These are phyloP conservation scores for Anthracocystis panici-leucophaei DNA, from an alignment of 1,284 basidiomycete genomes.

Conservation along the genomic window DNA sequence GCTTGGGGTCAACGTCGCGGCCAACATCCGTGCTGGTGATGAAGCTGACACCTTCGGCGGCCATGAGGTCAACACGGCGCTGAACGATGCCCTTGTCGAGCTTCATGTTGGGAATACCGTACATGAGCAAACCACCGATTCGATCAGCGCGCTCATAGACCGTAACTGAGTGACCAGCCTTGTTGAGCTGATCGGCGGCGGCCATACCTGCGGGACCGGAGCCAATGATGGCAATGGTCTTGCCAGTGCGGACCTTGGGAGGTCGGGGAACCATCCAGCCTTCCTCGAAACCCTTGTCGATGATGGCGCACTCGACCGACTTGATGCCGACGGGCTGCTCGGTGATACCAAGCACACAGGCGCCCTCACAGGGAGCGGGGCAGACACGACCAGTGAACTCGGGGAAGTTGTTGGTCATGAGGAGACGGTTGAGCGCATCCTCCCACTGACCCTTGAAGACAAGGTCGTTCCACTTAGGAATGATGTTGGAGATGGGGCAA, in stretches of 20 bases:
- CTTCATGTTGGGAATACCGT: conserved; percentile 70
- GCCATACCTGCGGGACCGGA: conserved; percentile 67
- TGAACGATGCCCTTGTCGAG: conserved; percentile 66
- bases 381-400: conserved; percentile 68
- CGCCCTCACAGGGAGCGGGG: conserved; percentile 68
- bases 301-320: conserved; percentile 66
- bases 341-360: conserved; percentile 66
- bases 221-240: conserved; percentile 66
- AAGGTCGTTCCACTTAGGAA: conserved; percentile 68
- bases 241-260: conserved; percentile 64
- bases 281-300: conserved; percentile 66
- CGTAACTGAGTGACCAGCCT: conserved; percentile 66
- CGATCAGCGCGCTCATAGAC: conserved; percentile 68
- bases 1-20: conserved; percentile 60
- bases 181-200: conserved; percentile 66
- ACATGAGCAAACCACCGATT: conserved; percentile 65
- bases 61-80: conserved; percentile 66
- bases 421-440: conserved; percentile 65
- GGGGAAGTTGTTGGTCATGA: conserved; percentile 69
- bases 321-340: conserved; percentile 68
- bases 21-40: conserved; percentile 60
- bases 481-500: conserved; percentile 68
- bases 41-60: conserved; percentile 65
- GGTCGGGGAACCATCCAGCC: conserved; percentile 66
- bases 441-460: conserved; percentile 69